Evolutionary conservation across 2,329 filamentous ascomycete genomes (phyloP).

Genomic region (Sporothrix mexicana): DNA sequence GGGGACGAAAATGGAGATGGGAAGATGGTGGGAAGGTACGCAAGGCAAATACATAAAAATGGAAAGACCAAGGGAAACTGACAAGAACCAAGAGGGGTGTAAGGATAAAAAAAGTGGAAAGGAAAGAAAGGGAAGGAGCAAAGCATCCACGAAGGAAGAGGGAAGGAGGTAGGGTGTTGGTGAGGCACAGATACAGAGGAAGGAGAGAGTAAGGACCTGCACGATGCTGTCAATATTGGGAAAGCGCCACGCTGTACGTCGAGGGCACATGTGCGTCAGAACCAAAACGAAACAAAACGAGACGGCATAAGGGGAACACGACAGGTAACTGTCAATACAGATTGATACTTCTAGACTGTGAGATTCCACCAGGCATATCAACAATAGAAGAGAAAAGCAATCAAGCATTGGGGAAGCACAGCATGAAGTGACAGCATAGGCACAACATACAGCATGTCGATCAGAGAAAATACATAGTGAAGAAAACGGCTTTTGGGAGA

Average conservation of each 20-base stretch:
- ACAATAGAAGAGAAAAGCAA: background rate
- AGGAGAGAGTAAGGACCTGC: background rate
- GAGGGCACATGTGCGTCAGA: too few species aligned
- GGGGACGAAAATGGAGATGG: background rate
- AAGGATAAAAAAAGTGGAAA: background rate
- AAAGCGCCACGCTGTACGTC: background rate
- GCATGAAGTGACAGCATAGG: background rate
- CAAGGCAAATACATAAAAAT: background rate
- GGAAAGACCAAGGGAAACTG: background rate
- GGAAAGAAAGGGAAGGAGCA: conserved; percentile 14
- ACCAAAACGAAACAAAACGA: conserved; percentile 5
- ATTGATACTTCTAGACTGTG: background rate
- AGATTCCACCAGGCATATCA: background rate
- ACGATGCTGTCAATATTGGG: background rate
- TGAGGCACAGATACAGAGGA: background rate
- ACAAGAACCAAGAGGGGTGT: background rate
- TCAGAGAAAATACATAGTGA: background rate
- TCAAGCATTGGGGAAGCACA: too few species aligned
- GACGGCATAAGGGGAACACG: background rate
- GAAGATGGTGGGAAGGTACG: background rate
- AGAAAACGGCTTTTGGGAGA: background rate
- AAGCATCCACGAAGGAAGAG: background rate
- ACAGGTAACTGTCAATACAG: background rate
- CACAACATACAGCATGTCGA: background rate
- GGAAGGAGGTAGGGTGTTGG: background rate